These are phyloP conservation scores for Nicotiana obtusifolia DNA, from an alignment of 257 asterid species.

Conservation along the genomic window DNA sequence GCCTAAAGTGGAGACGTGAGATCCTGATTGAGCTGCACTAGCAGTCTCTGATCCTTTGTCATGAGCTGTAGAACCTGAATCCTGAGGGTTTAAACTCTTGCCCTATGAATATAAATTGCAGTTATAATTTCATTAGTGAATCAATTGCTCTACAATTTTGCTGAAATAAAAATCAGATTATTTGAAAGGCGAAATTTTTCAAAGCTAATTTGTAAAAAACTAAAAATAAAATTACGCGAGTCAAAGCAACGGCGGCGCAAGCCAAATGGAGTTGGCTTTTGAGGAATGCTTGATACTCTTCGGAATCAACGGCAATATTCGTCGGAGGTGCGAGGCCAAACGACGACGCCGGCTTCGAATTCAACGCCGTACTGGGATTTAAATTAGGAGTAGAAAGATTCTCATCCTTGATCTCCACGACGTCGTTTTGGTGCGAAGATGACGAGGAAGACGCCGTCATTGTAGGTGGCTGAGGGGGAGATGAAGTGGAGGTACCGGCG, in stretches of 20 bases:
- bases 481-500: slow-evolving; percentile 25
- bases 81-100: slow-evolving; percentile 24
- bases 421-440: slow-evolving; percentile 20
- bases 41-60: slow-evolving; percentile 45
- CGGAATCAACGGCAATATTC: slow-evolving; percentile 44
- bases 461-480: slow-evolving; percentile 12
- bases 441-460: slow-evolving; percentile 25
- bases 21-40: slow-evolving; percentile 27
- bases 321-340: slow-evolving; percentile 19
- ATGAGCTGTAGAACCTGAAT: slow-evolving; percentile 28
- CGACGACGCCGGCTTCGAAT: slow-evolving; percentile 12
- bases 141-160: not conserved
- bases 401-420: slow-evolving; percentile 27
- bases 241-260: slow-evolving; percentile 89
- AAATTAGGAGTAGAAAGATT: not conserved
- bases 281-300: slow-evolving; percentile 61
- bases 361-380: not conserved
- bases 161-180: not conserved
- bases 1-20: slow-evolving; percentile 36
- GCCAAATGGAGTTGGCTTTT: slow-evolving; percentile 80
- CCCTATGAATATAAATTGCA: not conserved
- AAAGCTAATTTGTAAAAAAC: not conserved
- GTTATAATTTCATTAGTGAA: not conserved
- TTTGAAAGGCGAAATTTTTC: not conserved
- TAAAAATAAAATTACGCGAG: slow-evolving; percentile 37